phyloP scores from a whole-genome alignment of 2,329 filamentous ascomycete genomes.

The Nemania sp. region DNA sequence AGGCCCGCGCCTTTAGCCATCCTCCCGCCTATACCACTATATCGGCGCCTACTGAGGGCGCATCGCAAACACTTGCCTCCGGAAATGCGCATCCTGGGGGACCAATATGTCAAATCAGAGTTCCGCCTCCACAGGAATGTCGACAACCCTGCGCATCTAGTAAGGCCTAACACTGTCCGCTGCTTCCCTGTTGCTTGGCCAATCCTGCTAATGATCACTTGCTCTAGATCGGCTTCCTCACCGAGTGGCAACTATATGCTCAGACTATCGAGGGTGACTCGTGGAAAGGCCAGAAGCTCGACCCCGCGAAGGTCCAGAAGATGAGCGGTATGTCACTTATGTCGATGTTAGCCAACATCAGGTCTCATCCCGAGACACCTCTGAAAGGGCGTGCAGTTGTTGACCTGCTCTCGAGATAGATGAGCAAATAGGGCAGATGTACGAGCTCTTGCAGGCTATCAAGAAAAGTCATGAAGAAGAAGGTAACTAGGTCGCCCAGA shows the following conservation, averaged over 20 bases:
- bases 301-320: slow-evolving; percentile 82
- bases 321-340: slow-evolving; percentile 75
- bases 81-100: slow-evolving; percentile 81
- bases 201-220: background rate
- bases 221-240: slow-evolving; percentile 85
- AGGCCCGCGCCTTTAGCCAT: slow-evolving; percentile 61
- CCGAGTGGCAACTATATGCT: slow-evolving; percentile 94
- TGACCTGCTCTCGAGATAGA: slow-evolving; percentile 56
- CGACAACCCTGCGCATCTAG: slow-evolving; percentile 91
- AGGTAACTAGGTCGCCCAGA: slow-evolving; percentile 21
- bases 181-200: too few species aligned
- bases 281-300: slow-evolving; percentile 85
- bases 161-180: slow-evolving; percentile 47
- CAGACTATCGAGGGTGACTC: slow-evolving; percentile 86
- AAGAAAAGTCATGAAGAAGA: slow-evolving; percentile 43
- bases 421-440: slow-evolving; percentile 90
- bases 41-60: slow-evolving; percentile 82
- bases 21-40: slow-evolving; percentile 85
- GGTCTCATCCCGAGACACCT: background rate
- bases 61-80: slow-evolving; percentile 78
- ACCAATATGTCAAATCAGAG: slow-evolving; percentile 91
- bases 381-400: background rate
- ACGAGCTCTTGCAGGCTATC: slow-evolving; percentile 90
- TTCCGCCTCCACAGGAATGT: slow-evolving; percentile 82
- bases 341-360: background rate